Conservation (phyloP, 2,329 filamentous ascomycete genomes). For the Aspergillus sp. region DNA sequence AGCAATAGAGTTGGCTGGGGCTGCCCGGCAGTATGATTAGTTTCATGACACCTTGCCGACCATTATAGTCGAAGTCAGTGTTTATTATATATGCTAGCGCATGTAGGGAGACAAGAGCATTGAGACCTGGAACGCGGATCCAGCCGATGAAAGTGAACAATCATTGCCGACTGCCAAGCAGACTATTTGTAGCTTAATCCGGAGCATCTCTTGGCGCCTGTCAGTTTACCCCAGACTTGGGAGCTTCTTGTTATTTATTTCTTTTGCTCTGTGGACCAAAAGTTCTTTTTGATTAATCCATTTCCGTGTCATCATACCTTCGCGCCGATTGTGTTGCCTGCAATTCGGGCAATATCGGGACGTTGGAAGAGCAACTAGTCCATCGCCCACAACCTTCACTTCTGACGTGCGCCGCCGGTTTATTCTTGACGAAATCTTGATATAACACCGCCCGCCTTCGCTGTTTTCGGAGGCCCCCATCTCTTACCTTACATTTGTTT, state of each 20-base stretch:
- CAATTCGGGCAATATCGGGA: background rate
- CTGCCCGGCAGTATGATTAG: too few species aligned
- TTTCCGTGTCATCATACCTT: background rate
- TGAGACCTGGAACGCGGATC: background rate
- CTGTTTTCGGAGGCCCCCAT: background rate
- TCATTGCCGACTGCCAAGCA: background rate
- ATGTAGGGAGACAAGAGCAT: background rate
- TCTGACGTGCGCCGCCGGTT: background rate
- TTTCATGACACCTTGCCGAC: too few species aligned
- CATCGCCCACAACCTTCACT: constrained; percentile 1
- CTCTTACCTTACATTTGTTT: too few species aligned
- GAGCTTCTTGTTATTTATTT: background rate
- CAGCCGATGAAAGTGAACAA: background rate
- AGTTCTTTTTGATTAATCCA: background rate
- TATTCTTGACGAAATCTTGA: background rate
- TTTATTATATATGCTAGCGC: too few species aligned
- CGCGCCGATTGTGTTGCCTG: background rate
- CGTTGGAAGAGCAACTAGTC: background rate
- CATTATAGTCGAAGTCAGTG: too few species aligned
- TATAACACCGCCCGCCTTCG: background rate
- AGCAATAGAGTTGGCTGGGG: background rate
- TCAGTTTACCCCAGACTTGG: background rate
- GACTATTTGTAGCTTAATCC: constrained; percentile 7
- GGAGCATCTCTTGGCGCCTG: background rate
- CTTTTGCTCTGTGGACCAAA: background rate